Evolutionary conservation across 805 yeast genomes (phyloP).

Genomic region (Ogataea henricii): DNA sequence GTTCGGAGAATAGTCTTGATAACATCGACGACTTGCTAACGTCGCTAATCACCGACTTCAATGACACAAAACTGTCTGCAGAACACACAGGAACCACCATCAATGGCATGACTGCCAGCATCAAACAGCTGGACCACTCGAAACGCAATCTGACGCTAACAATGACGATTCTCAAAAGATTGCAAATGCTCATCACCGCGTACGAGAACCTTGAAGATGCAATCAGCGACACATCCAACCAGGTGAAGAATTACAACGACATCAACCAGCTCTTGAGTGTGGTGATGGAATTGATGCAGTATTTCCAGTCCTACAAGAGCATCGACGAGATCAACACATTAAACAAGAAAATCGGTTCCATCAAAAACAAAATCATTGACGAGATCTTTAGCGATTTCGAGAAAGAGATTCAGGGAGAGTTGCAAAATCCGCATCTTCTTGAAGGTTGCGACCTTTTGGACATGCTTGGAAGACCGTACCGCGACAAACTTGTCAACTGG

Average conservation of each 20-base stretch:
- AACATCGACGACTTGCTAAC: constrained; percentile 38
- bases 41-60: constrained; percentile 45
- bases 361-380: constrained; percentile 63
- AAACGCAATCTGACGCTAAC: constrained; percentile 82
- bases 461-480: constrained; percentile 55
- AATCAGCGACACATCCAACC: constrained; percentile 35
- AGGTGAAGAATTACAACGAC: constrained; percentile 45
- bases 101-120: constrained; percentile 69
- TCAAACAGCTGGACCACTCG: constrained; percentile 75
- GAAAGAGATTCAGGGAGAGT: constrained; percentile 42
- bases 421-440: constrained; percentile 38
- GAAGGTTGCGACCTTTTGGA: constrained; percentile 79
- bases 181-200: constrained; percentile 83
- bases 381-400: constrained; percentile 78
- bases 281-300: constrained; percentile 68
- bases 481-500: constrained; percentile 68
- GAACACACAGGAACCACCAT: constrained; percentile 60
- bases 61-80: constrained; percentile 50
- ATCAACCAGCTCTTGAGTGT: constrained; percentile 66
- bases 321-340: constrained; percentile 76
- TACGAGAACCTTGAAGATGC: constrained; percentile 58
- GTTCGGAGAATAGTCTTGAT: constrained; percentile 27
- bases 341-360: constrained; percentile 56
- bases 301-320: constrained; percentile 79
- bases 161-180: constrained; percentile 82